Evolutionary conservation across 179 eudicot genomes (phyloP), one percentile per base, ranked within the genome.

Genomic region (Drosera spatulata): DNA sequence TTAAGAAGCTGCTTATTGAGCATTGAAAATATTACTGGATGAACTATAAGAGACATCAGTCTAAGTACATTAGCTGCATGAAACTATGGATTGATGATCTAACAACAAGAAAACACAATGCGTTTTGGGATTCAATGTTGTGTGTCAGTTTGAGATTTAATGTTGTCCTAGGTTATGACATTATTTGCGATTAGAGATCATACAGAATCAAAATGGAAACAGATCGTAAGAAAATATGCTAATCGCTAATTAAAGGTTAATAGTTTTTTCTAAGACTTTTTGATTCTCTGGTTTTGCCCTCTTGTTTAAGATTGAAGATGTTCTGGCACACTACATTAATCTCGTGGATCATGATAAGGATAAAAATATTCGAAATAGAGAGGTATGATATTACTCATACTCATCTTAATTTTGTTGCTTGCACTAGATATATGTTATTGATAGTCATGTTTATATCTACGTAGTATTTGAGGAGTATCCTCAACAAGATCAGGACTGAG

Each of bases 321-420:
- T 87, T 13, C 75, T 87, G 54, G 65, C 69, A 3, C 80, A 79
- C 2, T 87, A 83, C 58, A 67, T 85, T 44, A 83, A 69, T 71
- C 82, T 85, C 14, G 69, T 83, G 0, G 95, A 85, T 54, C 86
- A 74, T 38, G 95, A 87, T 11, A 69, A 81, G 69, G 91, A 22
- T 10, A 45, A 10, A 10, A 10, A 10, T 46, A 64, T 78, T 39
- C 81, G 66, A 6, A 76, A 82, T 61, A 68, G 71, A 76, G 87
- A 82, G 82, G 87, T 80, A 72, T n/a, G 10, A 50, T 10, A 50
- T 50, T 4, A 50, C 12, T 50, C 53, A 50, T 10, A 4, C 10
- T 50, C 13, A 4, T 50, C 13, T 10, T 1, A 50, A 50, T 4
- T 50, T 4, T 10, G 10, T 50, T 50, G 10, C 11, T 50, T 10